These are phyloP conservation scores for Corylus americana DNA, from an alignment of 306 rosid species.

Conservation along the genomic window DNA sequence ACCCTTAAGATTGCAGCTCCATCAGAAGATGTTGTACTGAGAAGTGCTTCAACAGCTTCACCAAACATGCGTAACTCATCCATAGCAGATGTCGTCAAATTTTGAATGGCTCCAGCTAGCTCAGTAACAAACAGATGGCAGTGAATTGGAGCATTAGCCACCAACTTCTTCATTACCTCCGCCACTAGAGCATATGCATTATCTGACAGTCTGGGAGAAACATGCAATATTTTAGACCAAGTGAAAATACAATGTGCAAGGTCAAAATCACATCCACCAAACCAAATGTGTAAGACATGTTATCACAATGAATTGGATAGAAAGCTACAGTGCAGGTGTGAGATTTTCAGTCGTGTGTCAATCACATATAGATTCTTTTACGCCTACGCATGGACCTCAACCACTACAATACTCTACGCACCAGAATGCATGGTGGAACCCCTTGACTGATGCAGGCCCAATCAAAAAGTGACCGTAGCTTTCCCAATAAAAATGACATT, in stretches of 20 bases:
- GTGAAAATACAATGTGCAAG: conserved; percentile 5
- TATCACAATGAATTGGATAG: neutral
- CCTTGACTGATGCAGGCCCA: neutral
- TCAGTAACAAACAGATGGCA: conserved; percentile 81
- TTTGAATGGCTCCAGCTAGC: conserved; percentile 77
- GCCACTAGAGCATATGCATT: conserved; percentile 84
- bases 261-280: conserved; percentile 6
- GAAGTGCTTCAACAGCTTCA: conserved; percentile 77
- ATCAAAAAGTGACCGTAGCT: neutral
- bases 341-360: neutral
- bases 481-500: neutral
- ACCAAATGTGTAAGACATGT: neutral
- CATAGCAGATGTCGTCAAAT: conserved; percentile 82
- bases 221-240: conserved; percentile 37
- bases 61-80: conserved; percentile 69
- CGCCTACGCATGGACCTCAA: neutral
- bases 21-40: conserved; percentile 77
- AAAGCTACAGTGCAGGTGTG: neutral
- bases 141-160: conserved; percentile 78
- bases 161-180: conserved; percentile 93
- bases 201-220: conserved; percentile 77
- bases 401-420: neutral
- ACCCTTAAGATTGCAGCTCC: conserved; percentile 97
- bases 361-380: neutral
- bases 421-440: neutral